These are phyloP conservation scores for Pyrenophora graminea DNA, from an alignment of 2,329 filamentous ascomycete genomes.

Conservation along the genomic window DNA sequence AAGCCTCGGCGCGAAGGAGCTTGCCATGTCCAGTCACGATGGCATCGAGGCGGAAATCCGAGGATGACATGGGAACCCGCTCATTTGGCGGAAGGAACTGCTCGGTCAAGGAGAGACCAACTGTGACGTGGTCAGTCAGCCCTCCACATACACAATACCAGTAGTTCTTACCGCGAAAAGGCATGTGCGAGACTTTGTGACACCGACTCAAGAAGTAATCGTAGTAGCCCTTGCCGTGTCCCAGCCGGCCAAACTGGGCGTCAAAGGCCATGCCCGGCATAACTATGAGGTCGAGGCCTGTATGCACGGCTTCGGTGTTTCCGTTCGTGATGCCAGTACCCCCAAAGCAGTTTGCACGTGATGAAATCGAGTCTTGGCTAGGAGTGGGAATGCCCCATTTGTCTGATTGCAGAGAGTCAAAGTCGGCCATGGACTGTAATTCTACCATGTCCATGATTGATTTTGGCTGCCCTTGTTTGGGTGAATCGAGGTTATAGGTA, in stretches of 20 bases:
- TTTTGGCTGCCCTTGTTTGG: conserved; percentile 50
- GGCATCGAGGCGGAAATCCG: conserved; percentile 81
- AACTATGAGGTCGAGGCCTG: conserved; percentile 78
- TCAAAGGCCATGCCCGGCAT: conserved; percentile 96
- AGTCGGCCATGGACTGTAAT: conserved; percentile 73
- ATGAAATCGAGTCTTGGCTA: conserved; percentile 64
- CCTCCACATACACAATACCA: conserved; percentile 33
- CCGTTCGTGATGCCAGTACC: conserved; percentile 56
- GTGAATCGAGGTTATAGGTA: conserved; percentile 65
- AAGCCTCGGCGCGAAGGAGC: conserved; percentile 38
- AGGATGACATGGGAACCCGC: conserved; percentile 72
- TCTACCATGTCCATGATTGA: conserved; percentile 96
- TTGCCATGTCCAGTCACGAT: conserved; percentile 73
- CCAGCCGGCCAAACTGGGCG: conserved; percentile 71
- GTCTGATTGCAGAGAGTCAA: conserved; percentile 74
- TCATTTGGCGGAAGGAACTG: conserved; percentile 73
- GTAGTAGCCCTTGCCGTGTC: conserved; percentile 96
- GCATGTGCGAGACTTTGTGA: conserved; percentile 57
- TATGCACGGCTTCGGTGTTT: conserved; percentile 33
- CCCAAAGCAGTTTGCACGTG: conserved; percentile 74
- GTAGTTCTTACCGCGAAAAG: conserved; percentile 61
- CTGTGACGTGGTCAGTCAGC: conserved; percentile 51
- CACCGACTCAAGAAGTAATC: conserved; percentile 88
- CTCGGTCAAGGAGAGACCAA: conserved; percentile 83
- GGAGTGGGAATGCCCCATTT: conserved; percentile 96